Conservation (phyloP, 768 basidiomycete genomes). For the Calvatia gigantea region DNA sequence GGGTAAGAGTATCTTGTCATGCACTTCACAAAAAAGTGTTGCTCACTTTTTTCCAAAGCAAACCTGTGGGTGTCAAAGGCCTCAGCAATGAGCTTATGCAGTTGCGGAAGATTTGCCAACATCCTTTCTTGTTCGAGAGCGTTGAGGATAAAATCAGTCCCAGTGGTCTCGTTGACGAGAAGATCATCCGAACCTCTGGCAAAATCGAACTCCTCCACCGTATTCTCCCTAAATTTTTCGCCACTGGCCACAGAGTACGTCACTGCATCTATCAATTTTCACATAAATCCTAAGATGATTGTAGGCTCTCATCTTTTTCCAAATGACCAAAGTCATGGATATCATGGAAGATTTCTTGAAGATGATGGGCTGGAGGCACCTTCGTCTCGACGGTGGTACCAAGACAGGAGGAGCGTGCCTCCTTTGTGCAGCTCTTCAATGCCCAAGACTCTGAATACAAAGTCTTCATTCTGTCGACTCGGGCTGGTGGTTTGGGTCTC, state of each 20-base stretch:
- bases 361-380: slow-evolving; percentile 80
- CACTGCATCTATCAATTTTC: background rate
- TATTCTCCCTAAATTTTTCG: slow-evolving; percentile 92
- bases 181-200: slow-evolving; percentile 81
- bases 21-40: slow-evolving; percentile 1
- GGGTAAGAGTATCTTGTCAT: slow-evolving; percentile 47
- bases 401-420: slow-evolving; percentile 94
- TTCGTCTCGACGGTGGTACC: slow-evolving; percentile 94
- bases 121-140: slow-evolving; percentile 93
- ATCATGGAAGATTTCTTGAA: slow-evolving; percentile 96
- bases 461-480: slow-evolving; percentile 91
- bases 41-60: slow-evolving; percentile 35
- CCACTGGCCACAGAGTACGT: slow-evolving; percentile 82
- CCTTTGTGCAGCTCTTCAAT: slow-evolving; percentile 84
- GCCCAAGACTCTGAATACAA: slow-evolving; percentile 83
- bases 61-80: slow-evolving; percentile 78
- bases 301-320: slow-evolving; percentile 98
- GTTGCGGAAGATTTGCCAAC: slow-evolving; percentile 96
- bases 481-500: slow-evolving; percentile 90
- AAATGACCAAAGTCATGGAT: slow-evolving; percentile 99
- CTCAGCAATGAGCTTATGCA: slow-evolving; percentile 97
- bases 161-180: slow-evolving; percentile 75
- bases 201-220: slow-evolving; percentile 92
- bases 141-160: slow-evolving; percentile 95
- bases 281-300: slow-evolving; percentile 6